Evolutionary conservation across 371 early-diverging fungal genomes (phyloP).

Genomic region (Mortierella sp.): DNA sequence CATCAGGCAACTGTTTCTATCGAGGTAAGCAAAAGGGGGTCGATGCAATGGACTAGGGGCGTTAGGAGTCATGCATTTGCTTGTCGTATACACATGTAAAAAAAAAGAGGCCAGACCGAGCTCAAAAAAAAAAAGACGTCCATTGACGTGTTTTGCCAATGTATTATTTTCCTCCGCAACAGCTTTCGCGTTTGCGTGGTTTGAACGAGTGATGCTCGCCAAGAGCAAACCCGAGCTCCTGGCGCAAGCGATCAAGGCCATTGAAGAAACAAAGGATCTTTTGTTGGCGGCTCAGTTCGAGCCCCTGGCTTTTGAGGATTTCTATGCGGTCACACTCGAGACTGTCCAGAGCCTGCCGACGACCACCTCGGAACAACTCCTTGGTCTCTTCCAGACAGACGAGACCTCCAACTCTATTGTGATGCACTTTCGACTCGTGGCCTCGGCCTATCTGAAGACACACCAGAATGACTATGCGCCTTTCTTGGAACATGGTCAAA

Average conservation of each 20-base stretch:
- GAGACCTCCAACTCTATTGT: constrained; percentile 76
- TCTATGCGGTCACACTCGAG: constrained; percentile 66
- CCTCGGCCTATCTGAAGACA: constrained; percentile 73
- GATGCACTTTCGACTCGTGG: constrained; percentile 71
- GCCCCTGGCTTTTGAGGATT: constrained; percentile 70
- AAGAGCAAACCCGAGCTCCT: constrained; percentile 40
- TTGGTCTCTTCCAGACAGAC: constrained; percentile 67
- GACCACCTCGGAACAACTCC: constrained; percentile 56
- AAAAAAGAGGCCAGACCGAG: not conserved
- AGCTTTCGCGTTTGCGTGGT: constrained; percentile 79
- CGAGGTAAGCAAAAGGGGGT: constrained; percentile 60
- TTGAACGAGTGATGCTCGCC: constrained; percentile 61
- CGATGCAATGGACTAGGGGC: not conserved
- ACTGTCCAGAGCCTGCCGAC: constrained; percentile 46
- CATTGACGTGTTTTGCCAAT: no score
- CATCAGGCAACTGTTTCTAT: constrained; percentile 75
- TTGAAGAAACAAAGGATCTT: constrained; percentile 61
- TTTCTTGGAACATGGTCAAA: constrained; percentile 68
- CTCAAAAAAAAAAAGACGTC: not conserved
- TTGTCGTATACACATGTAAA: no score
- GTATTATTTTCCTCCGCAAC: not conserved
- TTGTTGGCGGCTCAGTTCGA: constrained; percentile 65
- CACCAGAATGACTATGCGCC: constrained; percentile 75
- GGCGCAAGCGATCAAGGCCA: constrained; percentile 47
- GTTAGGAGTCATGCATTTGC: no score